phyloP scores from a whole-genome alignment of 2,329 filamentous ascomycete species.

The Teratosphaeria epicoccoides region DNA sequence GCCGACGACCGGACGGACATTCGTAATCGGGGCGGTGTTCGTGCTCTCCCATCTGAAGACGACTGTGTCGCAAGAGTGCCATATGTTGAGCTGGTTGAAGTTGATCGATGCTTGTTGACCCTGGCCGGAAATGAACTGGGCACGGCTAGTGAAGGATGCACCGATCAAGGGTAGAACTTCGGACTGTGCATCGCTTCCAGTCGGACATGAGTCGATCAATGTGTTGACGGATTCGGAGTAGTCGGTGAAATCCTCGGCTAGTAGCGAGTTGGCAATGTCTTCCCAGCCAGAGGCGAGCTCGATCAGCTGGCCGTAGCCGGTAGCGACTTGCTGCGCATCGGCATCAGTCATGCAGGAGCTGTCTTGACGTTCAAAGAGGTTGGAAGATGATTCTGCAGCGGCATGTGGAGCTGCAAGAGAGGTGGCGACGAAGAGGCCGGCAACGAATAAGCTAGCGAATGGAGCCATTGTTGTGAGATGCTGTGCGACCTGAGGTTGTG shows the following conservation, averaged over 20 bases:
- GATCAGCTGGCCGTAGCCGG: conserved; percentile 21
- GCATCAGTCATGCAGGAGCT: conserved; percentile 14
- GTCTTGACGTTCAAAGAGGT: background rate
- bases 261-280: conserved; percentile 15
- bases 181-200: conserved; percentile 14
- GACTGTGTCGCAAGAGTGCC: conserved; percentile 20
- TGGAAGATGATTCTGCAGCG: background rate
- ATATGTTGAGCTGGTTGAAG: conserved; percentile 21
- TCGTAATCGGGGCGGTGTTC: conserved; percentile 20
- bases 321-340: conserved; percentile 19
- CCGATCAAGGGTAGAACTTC: conserved; percentile 11
- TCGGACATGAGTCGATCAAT: conserved; percentile 23
- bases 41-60: conserved; percentile 22
- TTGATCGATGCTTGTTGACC: conserved; percentile 22
- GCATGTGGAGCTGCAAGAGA: conserved; percentile 8
- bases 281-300: conserved; percentile 13
- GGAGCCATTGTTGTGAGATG: conserved; percentile 9
- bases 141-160: conserved; percentile 19
- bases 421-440: conserved; percentile 9
- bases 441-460: conserved; percentile 7
- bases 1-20: conserved; percentile 18
- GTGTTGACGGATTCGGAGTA: conserved; percentile 26
- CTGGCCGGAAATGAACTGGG: conserved; percentile 20
- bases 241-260: conserved; percentile 21
- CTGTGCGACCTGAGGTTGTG: background rate